These are phyloP conservation scores for Plasmodium adleri DNA, from an alignment of 169 alveolate species.

Conservation along the genomic window DNA sequence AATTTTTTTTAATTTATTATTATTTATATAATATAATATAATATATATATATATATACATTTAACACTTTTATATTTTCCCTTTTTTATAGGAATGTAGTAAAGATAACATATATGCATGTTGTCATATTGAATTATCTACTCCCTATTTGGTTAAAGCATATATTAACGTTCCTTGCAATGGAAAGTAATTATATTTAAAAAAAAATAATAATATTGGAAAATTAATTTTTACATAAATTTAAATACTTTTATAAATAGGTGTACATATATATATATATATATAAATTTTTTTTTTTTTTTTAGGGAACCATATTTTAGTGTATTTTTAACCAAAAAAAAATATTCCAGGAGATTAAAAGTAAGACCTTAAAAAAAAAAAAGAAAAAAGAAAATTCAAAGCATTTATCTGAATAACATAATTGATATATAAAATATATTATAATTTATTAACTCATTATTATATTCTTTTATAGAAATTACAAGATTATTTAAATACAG, in stretches of 20 bases:
- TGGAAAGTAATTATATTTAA: conserved; percentile 65
- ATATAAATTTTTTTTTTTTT: neutral
- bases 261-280: neutral
- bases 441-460: conserved; percentile 22
- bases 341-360: conserved; percentile 27
- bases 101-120: conserved; percentile 61
- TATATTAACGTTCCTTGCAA: conserved; percentile 44
- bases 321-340: conserved; percentile 68
- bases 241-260: neutral
- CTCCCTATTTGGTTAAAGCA: conserved; percentile 29
- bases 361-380: conserved; percentile 18
- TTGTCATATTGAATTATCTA: conserved; percentile 37
- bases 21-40: neutral
- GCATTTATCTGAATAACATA: neutral
- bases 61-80: neutral
- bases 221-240: conserved; percentile 4
- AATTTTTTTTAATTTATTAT: neutral
- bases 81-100: conserved; percentile 28
- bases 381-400: neutral
- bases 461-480: conserved; percentile 29
- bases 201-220: conserved; percentile 7
- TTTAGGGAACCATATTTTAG: conserved; percentile 67
- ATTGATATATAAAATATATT: neutral
- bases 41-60: neutral
- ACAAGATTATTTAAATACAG: conserved; percentile 72